Percentiles rank a stretch among this genome's conserved stretches.
phyloP scores from a whole-genome alignment of 495 filamentous ascomycete genomes.

The Penicillium dipodomyicola region DNA sequence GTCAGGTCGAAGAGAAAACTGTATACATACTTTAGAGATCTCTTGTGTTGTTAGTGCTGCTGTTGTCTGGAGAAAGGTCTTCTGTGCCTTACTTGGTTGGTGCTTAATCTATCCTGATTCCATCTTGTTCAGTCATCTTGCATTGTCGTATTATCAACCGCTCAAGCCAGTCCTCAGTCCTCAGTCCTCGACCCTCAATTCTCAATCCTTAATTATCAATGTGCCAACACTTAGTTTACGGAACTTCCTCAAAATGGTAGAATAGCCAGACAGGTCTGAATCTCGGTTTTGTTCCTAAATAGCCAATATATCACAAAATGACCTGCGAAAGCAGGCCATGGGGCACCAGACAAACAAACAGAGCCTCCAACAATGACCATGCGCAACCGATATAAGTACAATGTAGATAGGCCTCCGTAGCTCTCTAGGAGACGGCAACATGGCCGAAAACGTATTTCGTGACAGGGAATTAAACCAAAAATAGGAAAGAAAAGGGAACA shows the following conservation, averaged over 20 bases:
- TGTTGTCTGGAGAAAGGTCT: slow-evolving; percentile 33
- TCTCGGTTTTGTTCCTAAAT: slow-evolving; percentile 5
- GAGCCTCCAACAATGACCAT: slow-evolving; percentile 18
- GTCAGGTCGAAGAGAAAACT: slow-evolving; percentile 44
- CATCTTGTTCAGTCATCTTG: slow-evolving; percentile 19
- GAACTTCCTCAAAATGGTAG: neutral
- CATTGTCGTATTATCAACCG: slow-evolving; percentile 7
- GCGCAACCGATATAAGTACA: slow-evolving; percentile 37
- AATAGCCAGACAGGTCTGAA: neutral
- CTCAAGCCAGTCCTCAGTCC: slow-evolving; percentile 8
- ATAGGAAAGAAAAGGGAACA: slow-evolving; percentile 14
- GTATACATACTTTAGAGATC: slow-evolving; percentile 50
- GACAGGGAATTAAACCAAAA: slow-evolving; percentile 12
- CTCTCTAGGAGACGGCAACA: slow-evolving; percentile 17
- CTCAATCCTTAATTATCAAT: neutral
- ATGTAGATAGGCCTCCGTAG: slow-evolving; percentile 23
- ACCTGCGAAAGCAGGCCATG: slow-evolving; percentile 6
- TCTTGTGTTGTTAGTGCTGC: slow-evolving; percentile 33
- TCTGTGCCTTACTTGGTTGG: slow-evolving; percentile 21
- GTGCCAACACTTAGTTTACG: neutral
- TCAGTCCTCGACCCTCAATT: slow-evolving; percentile 1
- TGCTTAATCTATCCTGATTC: slow-evolving; percentile 30
- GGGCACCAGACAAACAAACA: slow-evolving; percentile 10
- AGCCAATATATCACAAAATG: slow-evolving; percentile 12
- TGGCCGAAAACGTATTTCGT: slow-evolving; percentile 25